These are phyloP conservation scores for Trichoderma hamatum DNA, from an alignment of 2,329 filamentous ascomycete species.

Conservation along the genomic window DNA sequence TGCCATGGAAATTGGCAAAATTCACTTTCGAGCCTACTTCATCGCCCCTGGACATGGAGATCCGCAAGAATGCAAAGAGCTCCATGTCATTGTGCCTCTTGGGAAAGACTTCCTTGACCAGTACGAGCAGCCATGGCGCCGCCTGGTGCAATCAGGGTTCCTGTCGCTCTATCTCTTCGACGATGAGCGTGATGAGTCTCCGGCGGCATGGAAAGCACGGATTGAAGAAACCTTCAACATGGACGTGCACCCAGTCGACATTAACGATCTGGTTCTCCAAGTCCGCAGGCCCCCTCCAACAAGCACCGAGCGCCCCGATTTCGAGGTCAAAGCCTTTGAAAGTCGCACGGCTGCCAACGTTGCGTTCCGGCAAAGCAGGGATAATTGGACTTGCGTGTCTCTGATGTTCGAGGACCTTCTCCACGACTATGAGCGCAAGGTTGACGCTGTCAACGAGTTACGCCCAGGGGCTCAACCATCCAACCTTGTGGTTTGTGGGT, in stretches of 20 bases:
- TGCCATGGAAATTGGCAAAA: not conserved
- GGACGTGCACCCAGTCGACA: not conserved
- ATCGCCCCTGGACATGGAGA: not conserved
- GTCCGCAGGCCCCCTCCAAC: not conserved
- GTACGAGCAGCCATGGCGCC: not conserved
- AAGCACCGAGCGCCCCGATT: not conserved
- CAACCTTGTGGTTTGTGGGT: too few species aligned
- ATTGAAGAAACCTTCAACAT: not conserved
- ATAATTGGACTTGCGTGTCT: not conserved
- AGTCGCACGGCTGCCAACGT: not conserved
- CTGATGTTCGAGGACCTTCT: not conserved
- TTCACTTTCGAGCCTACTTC: not conserved
- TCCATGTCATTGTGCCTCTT: not conserved
- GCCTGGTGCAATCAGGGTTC: fast-evolving
- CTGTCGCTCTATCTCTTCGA: not conserved
- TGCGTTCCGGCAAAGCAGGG: not conserved
- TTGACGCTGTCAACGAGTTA: not conserved
- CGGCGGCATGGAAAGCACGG: not conserved
- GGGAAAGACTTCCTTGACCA: not conserved
- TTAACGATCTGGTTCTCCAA: not conserved
- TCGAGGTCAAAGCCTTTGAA: not conserved
- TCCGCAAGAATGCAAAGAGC: not conserved
- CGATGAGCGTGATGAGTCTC: not conserved
- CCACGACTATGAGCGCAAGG: not conserved
- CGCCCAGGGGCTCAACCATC: fast-evolving